Base-by-base conservation (phyloP, 169 alveolate genomes). In the Cyclospora cayetanensis region DNA sequence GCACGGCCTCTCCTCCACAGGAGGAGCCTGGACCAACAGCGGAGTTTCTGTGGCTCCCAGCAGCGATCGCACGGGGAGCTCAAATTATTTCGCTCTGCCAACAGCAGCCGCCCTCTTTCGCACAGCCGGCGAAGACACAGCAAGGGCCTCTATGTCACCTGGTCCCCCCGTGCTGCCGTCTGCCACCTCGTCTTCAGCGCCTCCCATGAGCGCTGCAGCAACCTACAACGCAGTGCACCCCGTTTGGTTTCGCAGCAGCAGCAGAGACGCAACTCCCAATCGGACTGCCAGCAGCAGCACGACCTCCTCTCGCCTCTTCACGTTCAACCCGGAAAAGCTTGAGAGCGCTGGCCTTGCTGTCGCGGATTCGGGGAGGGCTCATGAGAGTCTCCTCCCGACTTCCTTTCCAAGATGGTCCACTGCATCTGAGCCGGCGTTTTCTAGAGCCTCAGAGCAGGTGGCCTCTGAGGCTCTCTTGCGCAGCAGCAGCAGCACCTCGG, bases 241-340 rank as follows among this genome's bases (percentile, higher is more conserved):
- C 60, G 60, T 22, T 55, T 55, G 11, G 70, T 31, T 53, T 3
- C 1, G 53, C 83, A 15, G 53, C 83, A 31, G 0, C 55, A 70
- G 46, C 37, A 7, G 27, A 27, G 83, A 53, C 0, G n/a, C n/a
- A n/a, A 29, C 1, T 27, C 52, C 53, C 4, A 15, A n/a, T 35
- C 27, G 83, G 31, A n/a, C n/a, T n/a, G 53, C 53, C 29, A 70
- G 37, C 53, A 70, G 83, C 83, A 35, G 83, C 83, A 70, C 31
- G 55, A 70, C 27, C 83, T 34, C 53, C 27, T 70, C 83, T 46
- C 83, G 83, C 12, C 83, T 70, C 83, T 70, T 70, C 53, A 70
- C 83, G 55, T 70, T 70, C 46, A 70, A 70, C 29, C 83, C 83
- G 3, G 83, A 70, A 39, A 34, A 25, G 55, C 50, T 70, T 3